These are phyloP conservation scores for Calocybe indica DNA, from an alignment of 768 basidiomycete genomes.

Conservation along the genomic window DNA sequence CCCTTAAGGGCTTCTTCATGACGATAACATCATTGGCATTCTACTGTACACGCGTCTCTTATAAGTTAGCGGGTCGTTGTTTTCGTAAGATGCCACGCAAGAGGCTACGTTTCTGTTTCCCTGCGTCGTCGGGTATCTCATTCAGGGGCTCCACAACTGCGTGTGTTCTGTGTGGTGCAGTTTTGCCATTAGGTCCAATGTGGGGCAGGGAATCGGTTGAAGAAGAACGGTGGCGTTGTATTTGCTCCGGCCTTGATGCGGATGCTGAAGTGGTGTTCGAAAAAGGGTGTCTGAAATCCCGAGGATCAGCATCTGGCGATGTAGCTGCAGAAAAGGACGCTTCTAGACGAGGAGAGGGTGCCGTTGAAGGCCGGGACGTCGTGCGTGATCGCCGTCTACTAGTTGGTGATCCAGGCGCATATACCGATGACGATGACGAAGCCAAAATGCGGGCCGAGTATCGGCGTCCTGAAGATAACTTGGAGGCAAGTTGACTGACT, in stretches of 20 bases:
- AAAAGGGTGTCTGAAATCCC: conserved; percentile 11
- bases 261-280: conserved; percentile 10
- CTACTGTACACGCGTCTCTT: not conserved
- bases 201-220: conserved; percentile 52
- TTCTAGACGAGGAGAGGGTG: conserved; percentile 25
- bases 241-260: not conserved
- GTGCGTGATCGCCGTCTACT: conserved; percentile 13
- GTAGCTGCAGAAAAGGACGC: conserved; percentile 14
- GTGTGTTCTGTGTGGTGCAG: conserved; percentile 10
- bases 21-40: not conserved
- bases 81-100: conserved; percentile 38
- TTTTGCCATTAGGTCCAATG: conserved; percentile 13
- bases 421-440: not conserved
- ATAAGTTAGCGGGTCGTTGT: conserved; percentile 13
- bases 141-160: conserved; percentile 13
- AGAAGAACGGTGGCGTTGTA: conserved; percentile 22
- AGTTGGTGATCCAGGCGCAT: conserved; percentile 6
- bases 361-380: conserved; percentile 40
- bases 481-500: conserved; percentile 55
- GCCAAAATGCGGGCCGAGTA: no score
- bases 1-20: conserved; percentile 29
- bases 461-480: conserved; percentile 23
- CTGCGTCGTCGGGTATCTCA: conserved; percentile 31
- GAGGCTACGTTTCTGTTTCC: conserved; percentile 34
- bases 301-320: conserved; percentile 11